Evolutionary conservation across 108 stramenopile species (phyloP), one percentile per base, ranked within the genome.

Genomic region (Pseudonitzschia delicatissima): DNA sequence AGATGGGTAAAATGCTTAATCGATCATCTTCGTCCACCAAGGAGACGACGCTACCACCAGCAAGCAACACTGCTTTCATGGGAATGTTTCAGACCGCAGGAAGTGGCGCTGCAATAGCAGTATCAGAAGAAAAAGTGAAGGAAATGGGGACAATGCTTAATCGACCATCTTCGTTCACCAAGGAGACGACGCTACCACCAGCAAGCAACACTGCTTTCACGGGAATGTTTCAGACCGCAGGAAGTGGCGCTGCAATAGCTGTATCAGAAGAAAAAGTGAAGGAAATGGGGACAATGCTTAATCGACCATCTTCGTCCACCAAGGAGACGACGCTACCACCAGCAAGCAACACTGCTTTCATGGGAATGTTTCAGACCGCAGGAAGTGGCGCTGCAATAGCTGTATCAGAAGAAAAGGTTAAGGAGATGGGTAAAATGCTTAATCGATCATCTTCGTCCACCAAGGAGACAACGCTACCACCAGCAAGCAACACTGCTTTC

Each of bases 1-100:
- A 69, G 61, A 74, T 70, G 11, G 45, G 42, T 12, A 63, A 75
- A 39, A 25, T 83, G 21, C 58, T 79, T 5, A 33, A 73, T 11
- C 40, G 31, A 26, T 61, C 62, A 13, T 52, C 26, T 42, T 52
- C 26, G 21, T 71, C 51, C 17, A 23, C 6, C 18, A 59, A 32
- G 11, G 39, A 28, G 18, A 17, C 32, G 15, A 3, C 2, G 7
- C 20, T 3, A 48, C 13, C 20, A 25, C 12, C 21, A 4, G 39
- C 15, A 31, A 25, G 29, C 27, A 45, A 21, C 23, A 45, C 3
- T 21, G 21, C 47, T 48, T 48, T 21, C 7, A 48, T 17, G 50
- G 18, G 13, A 25, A 59, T n/a, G 17, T n/a, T n/a, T 13, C 47
- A 48, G 7, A 18, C 47, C 9, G n/a, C n/a, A n/a, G n/a, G 23